These are phyloP conservation scores for Citrullus amarus DNA, from an alignment of 306 rosid genomes.

Conservation along the genomic window DNA sequence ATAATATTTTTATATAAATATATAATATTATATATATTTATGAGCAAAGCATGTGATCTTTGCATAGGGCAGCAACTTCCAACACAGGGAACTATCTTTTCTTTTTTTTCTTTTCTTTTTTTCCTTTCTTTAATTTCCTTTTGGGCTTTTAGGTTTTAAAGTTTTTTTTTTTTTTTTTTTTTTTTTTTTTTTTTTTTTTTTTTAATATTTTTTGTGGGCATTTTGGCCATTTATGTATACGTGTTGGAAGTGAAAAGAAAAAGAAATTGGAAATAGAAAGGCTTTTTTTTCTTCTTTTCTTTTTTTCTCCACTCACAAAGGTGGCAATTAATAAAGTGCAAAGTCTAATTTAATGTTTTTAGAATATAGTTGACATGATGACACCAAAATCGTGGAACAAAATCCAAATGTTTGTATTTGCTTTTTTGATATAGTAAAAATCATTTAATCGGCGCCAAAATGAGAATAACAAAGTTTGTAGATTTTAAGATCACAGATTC, in stretches of 20 bases:
- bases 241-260: neutral
- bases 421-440: no score
- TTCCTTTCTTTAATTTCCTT: neutral
- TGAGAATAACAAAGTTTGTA: no score
- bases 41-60: constrained; percentile 1
- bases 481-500: no score
- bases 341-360: no score
- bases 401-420: no score
- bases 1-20: constrained; percentile 13
- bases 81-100: neutral
- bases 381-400: no score
- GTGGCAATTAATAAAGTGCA: no score
- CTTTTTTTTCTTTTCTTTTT: no score
- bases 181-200: neutral
- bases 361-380: no score
- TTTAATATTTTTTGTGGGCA: neutral
- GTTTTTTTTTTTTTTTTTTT: neutral
- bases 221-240: constrained; percentile 6
- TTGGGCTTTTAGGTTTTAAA: neutral
- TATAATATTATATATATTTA: neutral
- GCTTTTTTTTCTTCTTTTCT: no score
- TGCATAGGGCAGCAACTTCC: constrained; percentile 4
- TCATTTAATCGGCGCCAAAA: no score
- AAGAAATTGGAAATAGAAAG: neutral
- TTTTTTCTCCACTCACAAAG: no score